Evolutionary conservation across 352 stramenopile genomes (phyloP).

Genomic region (Poterioochromonas sp.): DNA sequence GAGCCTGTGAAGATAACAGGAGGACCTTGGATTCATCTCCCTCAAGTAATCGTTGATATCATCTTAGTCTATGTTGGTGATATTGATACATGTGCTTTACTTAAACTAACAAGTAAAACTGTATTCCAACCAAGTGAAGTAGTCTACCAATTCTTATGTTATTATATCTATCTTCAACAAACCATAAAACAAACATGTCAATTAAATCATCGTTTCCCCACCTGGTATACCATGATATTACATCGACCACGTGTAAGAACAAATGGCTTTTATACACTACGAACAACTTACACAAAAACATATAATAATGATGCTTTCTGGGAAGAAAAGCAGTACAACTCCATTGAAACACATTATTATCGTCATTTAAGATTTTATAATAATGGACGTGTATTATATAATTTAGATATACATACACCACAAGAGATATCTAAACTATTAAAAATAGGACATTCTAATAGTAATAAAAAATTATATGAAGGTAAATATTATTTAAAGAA

Average conservation of each 20-base stretch:
- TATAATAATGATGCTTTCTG: slow-evolving; percentile 26
- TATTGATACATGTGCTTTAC: slow-evolving; percentile 4
- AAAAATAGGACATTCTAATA: not conserved
- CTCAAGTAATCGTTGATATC: not conserved
- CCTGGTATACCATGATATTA: slow-evolving; percentile 14
- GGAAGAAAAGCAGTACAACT: slow-evolving; percentile 13
- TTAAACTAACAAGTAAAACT: not conserved
- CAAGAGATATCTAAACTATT: not conserved
- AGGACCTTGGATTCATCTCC: slow-evolving; percentile 2
- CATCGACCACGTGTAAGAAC: slow-evolving; percentile 12
- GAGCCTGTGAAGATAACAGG: too few relatives aligned
- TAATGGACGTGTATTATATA: slow-evolving; percentile 22
- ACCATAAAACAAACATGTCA: too few relatives aligned
- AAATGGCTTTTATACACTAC: slow-evolving; percentile 24
- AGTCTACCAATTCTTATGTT: not conserved
- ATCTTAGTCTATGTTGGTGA: not conserved
- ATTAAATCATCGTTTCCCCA: not conserved
- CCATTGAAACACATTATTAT: slow-evolving; percentile 11
- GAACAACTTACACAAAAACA: slow-evolving; percentile 10
- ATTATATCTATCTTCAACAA: not conserved
- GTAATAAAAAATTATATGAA: slow-evolving; percentile 2
- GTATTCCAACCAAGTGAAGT: not conserved
- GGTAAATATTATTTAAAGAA: not conserved
- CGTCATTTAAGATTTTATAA: slow-evolving; percentile 26
- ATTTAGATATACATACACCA: not conserved